Percentiles rank a stretch among this genome's conserved stretches.
These are phyloP conservation scores for Nelumbo lutea DNA, from an alignment of 164 flowering plant genomes.

Conservation along the genomic window DNA sequence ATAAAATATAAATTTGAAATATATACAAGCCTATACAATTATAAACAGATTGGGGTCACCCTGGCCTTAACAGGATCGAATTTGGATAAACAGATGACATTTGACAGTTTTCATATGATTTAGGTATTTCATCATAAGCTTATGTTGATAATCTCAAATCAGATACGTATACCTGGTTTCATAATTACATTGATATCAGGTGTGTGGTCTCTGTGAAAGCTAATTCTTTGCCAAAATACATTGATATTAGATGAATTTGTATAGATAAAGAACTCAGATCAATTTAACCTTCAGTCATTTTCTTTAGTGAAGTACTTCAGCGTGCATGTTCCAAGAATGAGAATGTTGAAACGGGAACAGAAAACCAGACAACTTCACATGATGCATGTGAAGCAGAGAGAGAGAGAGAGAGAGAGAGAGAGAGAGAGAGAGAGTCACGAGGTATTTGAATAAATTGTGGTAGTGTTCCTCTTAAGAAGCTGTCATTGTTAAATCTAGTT, in stretches of 20 bases:
- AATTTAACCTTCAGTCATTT: background rate
- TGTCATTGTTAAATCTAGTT: too few species aligned
- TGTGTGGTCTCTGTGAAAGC: background rate
- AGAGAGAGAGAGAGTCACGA: too few species aligned
- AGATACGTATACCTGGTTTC: background rate
- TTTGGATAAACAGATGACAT: too few species aligned
- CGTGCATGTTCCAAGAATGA: background rate
- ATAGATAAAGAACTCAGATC: background rate
- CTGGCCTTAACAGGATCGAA: too few species aligned
- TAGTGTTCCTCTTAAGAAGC: too few species aligned
- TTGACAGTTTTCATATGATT: too few species aligned
- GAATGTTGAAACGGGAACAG: background rate
- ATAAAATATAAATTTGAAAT: too few species aligned
- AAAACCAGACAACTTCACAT: background rate
- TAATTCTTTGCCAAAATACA: too few species aligned
- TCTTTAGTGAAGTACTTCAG: background rate
- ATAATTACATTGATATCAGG: background rate
- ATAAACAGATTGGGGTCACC: too few species aligned
- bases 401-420: conserved; percentile 1
- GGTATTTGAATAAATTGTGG: too few species aligned
- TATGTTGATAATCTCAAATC: background rate
- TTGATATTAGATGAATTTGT: background rate
- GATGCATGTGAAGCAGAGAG: background rate
- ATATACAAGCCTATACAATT: too few species aligned
- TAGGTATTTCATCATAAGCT: too few species aligned